phyloP scores from a whole-genome alignment of 805 yeast species.

The Sugiyamaella americana region DNA sequence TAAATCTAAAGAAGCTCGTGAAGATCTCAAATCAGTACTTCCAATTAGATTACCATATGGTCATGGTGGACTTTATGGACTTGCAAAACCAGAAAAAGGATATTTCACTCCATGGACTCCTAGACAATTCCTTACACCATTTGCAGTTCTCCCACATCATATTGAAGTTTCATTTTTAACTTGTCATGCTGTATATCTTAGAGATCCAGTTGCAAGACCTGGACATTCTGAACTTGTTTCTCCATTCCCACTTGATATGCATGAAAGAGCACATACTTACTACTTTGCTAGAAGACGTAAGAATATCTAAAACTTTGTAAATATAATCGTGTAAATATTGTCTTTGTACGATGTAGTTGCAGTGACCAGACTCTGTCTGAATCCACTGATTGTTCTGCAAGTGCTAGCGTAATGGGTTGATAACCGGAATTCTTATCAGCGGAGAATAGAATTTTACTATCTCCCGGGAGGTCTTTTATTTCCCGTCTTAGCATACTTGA shows the following conservation, averaged over 20 bases:
- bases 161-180: constrained; percentile 84
- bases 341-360: too few relatives aligned
- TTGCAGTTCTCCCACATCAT: constrained; percentile 88
- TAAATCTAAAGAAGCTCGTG: constrained; percentile 46
- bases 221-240: constrained; percentile 94
- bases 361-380: too few relatives aligned
- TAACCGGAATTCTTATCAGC: too few relatives aligned
- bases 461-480: too few relatives aligned
- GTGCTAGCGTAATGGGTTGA: too few relatives aligned
- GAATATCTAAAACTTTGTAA: constrained; percentile 19
- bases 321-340: not conserved
- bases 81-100: constrained; percentile 66
- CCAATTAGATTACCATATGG: constrained; percentile 77
- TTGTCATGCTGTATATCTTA: constrained; percentile 92
- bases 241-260: constrained; percentile 75
- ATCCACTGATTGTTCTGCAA: too few relatives aligned
- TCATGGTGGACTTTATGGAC: constrained; percentile 65
- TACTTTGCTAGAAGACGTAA: constrained; percentile 41
- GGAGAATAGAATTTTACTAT: too few relatives aligned
- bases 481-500: too few relatives aligned
- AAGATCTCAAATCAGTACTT: constrained; percentile 40
- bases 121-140: constrained; percentile 86
- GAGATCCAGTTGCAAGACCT: constrained; percentile 96
- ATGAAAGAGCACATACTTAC: constrained; percentile 93
- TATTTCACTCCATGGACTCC: constrained; percentile 97